Evolutionary conservation across 192 early-diverging fungal species (phyloP).

Genomic region (Podila minutissima): DNA sequence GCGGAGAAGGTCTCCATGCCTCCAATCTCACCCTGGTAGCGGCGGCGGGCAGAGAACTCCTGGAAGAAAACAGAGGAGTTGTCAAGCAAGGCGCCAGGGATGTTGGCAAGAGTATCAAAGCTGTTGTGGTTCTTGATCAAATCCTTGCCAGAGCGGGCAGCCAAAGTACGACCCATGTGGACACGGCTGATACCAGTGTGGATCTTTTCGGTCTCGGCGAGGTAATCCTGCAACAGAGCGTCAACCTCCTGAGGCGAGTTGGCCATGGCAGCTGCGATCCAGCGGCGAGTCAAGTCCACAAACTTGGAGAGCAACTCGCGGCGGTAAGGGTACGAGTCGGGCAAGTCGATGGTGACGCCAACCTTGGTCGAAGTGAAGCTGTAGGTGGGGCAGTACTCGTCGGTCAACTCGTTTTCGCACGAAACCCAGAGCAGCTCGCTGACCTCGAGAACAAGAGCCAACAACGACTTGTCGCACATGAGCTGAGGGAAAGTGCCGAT

Average conservation of each 20-base stretch:
- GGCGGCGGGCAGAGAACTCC: conserved; percentile 59
- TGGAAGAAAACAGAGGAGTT: conserved; percentile 65
- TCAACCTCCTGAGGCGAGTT: conserved; percentile 77
- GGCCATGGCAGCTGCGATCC: conserved; percentile 70
- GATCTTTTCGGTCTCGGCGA: conserved; percentile 68
- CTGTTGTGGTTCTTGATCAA: conserved; percentile 50
- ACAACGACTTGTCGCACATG: conserved; percentile 76
- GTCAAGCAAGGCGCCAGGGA: conserved; percentile 54
- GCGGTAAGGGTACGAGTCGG: conserved; percentile 79
- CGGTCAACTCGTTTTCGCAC: conserved; percentile 79
- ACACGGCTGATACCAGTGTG: conserved; percentile 62
- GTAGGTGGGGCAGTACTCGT: conserved; percentile 81
- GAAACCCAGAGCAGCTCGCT: conserved; percentile 83
- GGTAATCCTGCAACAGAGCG: conserved; percentile 73
- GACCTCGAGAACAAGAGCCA: conserved; percentile 84
- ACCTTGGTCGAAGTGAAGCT: conserved; percentile 71
- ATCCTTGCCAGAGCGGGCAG: conserved; percentile 54
- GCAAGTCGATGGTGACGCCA: conserved; percentile 72
- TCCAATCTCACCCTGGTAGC: conserved; percentile 61
- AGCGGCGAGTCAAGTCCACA: conserved; percentile 69
- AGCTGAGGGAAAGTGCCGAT: conserved; percentile 76
- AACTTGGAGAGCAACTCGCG: conserved; percentile 70
- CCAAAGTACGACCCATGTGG: conserved; percentile 79
- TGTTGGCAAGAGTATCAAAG: conserved; percentile 26
- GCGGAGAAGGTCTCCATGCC: conserved; percentile 45